Base-by-base conservation (phyloP, 208 protist genomes). In the Crithidia bombi region DNA sequence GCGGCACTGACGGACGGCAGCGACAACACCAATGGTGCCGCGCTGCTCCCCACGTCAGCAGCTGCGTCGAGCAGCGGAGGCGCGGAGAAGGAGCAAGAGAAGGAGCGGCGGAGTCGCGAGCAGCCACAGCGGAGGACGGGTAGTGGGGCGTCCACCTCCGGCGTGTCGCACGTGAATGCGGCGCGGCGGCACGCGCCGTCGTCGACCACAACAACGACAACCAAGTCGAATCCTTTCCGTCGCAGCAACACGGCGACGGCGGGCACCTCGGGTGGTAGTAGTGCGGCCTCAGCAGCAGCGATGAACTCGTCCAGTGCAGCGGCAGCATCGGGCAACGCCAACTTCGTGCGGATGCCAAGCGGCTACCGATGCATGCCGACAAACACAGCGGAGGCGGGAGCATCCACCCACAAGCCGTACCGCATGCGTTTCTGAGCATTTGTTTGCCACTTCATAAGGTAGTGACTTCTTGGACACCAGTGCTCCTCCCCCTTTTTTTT, bases 311-410 rank as follows among this genome's bases (percentile, higher is more conserved):
- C 32, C 19, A 33, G 10, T 30, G 35, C 51, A 33, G 36, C 25
- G 17, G 56, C 38, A 0, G 36, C 36, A 12, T 19, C 63, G n/a
- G 50, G 51, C 46, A 54, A 50, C 56, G 36, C 63, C 21, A 74
- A 38, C 46, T 69, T 72, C 28, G 58, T 73, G 46, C 75, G 69
- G 19, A 64, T 66, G 14, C 46, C 54, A 23, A 81, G 69, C 32
- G 69, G 69, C 17, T 76, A 69, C 36, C 62, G 50, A 6, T 61
- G 62, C 39, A 47, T 38, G 17, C 32, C 57, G 10, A 64, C 56
- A 19, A 57, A 21, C 51, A 44, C 57, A 35, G 23, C 61, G 32
- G 28, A 38, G 19, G 43, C 52, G 3, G 33, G 19, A 26, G 28
- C 59, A n/a, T 30, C 25, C n/a, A 32, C 46, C 17, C 28, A 39